These are phyloP conservation scores for Chaetomium sp. DNA, from an alignment of 2,329 filamentous ascomycete genomes.

Conservation along the genomic window DNA sequence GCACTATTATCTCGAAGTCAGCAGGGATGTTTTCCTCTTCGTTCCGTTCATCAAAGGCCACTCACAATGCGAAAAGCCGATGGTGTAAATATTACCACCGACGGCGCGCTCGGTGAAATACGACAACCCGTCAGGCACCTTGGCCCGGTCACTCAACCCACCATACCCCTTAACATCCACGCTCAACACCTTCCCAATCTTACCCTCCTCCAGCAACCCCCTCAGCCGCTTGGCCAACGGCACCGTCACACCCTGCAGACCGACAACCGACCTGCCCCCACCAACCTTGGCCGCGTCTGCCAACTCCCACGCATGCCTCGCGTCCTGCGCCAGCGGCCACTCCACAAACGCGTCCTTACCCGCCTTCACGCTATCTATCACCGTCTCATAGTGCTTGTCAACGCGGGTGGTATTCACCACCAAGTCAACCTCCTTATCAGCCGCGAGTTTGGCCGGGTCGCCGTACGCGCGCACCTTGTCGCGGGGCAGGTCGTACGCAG, in stretches of 20 bases:
- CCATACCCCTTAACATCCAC: constrained; percentile 38
- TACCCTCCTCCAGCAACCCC: constrained; percentile 37
- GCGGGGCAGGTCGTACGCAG: constrained; percentile 35
- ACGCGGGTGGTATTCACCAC: constrained; percentile 50
- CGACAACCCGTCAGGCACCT: constrained; percentile 29
- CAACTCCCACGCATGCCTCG: constrained; percentile 36
- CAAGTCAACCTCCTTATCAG: constrained; percentile 45
- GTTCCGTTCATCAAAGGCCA: not conserved
- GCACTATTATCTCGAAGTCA: constrained; percentile 31
- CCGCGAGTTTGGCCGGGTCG: constrained; percentile 40
- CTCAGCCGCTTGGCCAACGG: constrained; percentile 40
- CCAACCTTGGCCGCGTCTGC: constrained; percentile 29
- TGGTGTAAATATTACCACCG: constrained; percentile 40
- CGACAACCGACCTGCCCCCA: constrained; percentile 37
- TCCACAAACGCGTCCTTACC: constrained; percentile 51
- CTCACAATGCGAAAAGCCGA: constrained; percentile 38
- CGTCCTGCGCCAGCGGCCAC: constrained; percentile 49
- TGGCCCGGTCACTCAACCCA: constrained; percentile 30
- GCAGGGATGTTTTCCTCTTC: not conserved
- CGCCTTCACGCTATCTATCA: constrained; percentile 41
- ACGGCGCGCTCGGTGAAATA: constrained; percentile 45
- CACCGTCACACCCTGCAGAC: constrained; percentile 43
- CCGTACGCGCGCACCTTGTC: constrained; percentile 43
- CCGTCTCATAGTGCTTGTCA: constrained; percentile 43
- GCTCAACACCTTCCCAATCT: constrained; percentile 48